Percentiles rank a stretch among this genome's conserved stretches.
Conservation (phyloP, 1,284 basidiomycete species). For the Gomphus sp. region DNA sequence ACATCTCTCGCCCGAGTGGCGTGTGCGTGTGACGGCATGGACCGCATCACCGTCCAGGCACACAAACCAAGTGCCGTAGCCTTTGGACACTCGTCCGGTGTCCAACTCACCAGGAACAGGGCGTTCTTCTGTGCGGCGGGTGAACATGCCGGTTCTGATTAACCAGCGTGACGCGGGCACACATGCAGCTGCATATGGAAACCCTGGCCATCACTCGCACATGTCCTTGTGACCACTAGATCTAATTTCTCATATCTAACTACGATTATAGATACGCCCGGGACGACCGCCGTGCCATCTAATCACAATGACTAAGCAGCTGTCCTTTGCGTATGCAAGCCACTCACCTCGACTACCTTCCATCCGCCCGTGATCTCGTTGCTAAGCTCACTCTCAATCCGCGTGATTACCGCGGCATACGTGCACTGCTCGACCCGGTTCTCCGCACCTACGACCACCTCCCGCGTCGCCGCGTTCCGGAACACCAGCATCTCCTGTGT, state of each 20-base stretch:
- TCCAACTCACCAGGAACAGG: constrained; percentile 31
- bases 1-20: constrained; percentile 22
- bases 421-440: constrained; percentile 87
- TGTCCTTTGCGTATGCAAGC: neutral
- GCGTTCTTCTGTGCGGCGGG: neutral
- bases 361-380: constrained; percentile 96
- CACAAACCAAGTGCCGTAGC: constrained; percentile 45
- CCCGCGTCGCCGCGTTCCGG: constrained; percentile 80
- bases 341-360: constrained; percentile 90
- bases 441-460: constrained; percentile 82
- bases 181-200: too few species aligned
- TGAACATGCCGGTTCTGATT: too few species aligned
- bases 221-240: neutral
- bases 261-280: constrained; percentile 27
- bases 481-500: constrained; percentile 94
- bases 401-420: constrained; percentile 89
- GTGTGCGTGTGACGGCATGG: constrained; percentile 25
- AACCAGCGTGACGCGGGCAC: too few species aligned
- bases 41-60: constrained; percentile 31
- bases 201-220: too few species aligned
- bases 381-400: constrained; percentile 76
- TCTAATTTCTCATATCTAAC: neutral
- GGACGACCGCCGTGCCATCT: constrained; percentile 35
- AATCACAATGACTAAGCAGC: neutral
- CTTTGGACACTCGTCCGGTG: constrained; percentile 38